These are phyloP conservation scores for Mimosa bimucronata DNA, from an alignment of 306 rosid genomes.

Conservation along the genomic window DNA sequence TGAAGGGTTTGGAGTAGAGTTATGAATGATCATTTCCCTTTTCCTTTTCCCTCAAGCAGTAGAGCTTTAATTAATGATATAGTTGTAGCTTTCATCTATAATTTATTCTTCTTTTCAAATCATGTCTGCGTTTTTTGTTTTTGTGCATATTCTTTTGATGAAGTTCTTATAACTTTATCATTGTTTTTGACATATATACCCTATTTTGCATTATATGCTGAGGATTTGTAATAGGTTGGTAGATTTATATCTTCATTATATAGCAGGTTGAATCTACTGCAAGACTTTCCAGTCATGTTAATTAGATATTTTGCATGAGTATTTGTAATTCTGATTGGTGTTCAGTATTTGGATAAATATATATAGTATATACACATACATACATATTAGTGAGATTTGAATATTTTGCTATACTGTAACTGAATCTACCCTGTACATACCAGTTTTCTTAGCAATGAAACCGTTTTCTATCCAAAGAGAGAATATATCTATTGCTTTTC, in stretches of 20 bases:
- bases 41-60: neutral
- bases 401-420: too few relatives aligned
- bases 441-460: too few relatives aligned
- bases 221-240: neutral
- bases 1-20: slow-evolving; percentile 4
- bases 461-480: too few relatives aligned
- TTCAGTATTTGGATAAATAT: neutral
- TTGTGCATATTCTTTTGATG: neutral
- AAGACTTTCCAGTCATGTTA: neutral
- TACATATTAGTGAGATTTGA: too few relatives aligned
- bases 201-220: neutral
- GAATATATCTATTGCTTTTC: neutral
- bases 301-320: neutral
- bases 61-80: neutral
- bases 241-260: neutral
- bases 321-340: neutral
- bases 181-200: neutral
- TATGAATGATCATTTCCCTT: neutral
- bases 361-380: too few relatives aligned
- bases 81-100: neutral
- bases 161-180: neutral
- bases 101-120: neutral
- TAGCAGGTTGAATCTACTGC: neutral
- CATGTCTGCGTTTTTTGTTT: neutral
- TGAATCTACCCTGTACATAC: too few relatives aligned